These are phyloP conservation scores for Galerina marginata DNA, from an alignment of 768 basidiomycete genomes.

Conservation along the genomic window DNA sequence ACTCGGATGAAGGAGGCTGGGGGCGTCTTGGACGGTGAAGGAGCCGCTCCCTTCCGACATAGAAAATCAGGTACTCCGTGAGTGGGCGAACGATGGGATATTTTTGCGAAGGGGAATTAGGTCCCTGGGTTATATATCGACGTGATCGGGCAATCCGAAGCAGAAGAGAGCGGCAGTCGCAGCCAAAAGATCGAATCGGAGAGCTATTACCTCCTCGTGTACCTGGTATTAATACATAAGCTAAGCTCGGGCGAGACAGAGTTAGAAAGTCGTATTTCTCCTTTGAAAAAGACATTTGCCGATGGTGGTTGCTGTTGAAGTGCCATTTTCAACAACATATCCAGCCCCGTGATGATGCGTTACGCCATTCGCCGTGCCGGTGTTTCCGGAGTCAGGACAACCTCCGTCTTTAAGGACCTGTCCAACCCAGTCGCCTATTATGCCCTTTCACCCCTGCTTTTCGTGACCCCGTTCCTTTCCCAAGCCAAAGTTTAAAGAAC, in stretches of 20 bases:
- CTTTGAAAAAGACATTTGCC: too few species aligned
- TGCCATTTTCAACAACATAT: too few species aligned
- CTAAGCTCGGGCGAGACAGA: constrained; percentile 1
- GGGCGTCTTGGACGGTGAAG: constrained; percentile 8
- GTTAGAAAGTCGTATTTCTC: not conserved
- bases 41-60: constrained; percentile 21
- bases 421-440: too few species aligned
- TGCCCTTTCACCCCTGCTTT: too few species aligned
- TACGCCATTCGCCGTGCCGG: too few species aligned
- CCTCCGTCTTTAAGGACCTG: too few species aligned
- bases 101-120: not conserved
- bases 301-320: too few species aligned
- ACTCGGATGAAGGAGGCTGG: constrained; percentile 1
- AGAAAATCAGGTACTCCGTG: not conserved
- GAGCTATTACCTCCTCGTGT: constrained; percentile 21
- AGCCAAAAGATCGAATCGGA: constrained; percentile 20
- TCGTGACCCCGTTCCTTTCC: too few species aligned
- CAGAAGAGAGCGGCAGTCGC: constrained; percentile 24
- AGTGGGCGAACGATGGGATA: not conserved
- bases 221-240: constrained; percentile 9
- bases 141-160: constrained; percentile 21
- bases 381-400: too few species aligned
- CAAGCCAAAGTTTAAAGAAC: too few species aligned
- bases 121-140: constrained; percentile 15
- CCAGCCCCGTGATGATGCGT: too few species aligned